Evolutionary conservation across 164 flowering plant genomes (phyloP), one percentile per base, ranked within the genome.

Genomic region (Aristolochia fimbriata): DNA sequence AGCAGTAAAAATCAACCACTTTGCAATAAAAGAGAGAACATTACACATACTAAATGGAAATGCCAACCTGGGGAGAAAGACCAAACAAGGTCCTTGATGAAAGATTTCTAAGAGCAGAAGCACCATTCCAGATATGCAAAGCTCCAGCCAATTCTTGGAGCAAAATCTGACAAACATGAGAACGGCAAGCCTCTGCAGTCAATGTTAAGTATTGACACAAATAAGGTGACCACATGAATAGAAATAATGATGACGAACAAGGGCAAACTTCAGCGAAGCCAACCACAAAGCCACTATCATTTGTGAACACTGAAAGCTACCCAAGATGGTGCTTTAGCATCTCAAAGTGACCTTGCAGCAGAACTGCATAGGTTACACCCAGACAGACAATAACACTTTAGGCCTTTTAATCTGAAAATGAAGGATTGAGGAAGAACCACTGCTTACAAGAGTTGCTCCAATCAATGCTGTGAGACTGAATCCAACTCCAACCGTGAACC

Each of bases 1-100:
- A 11, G 24, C 47, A 24, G 53, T 3, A 37, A 0, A 37, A 10
- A 37, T 27, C 5, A 37, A 37, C 7, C 10, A 37, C 43, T 37
- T 37, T 10, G 8, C 12, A 37, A 37, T 0, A 37, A 3, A 37
- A 3, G 0, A 37, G 8, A 37, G 9, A 37, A 10, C 43, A 37
- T 37, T 37, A 37, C 8, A 37, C 4, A 37, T 37, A 37, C 43
- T 37, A 37, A 37, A 37, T 37, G 43, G 43, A 37, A 63, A 20
- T 16, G 59, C 80, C 45, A 46, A 82, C 83, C 78, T 53, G 59
- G 27, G 84, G 78, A n/a, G 76, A 74, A 55, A 72, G 65, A 15
- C 85, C 76, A 63, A 77, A 77, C 49, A 78, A 15, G 1, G 74
- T 51, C 43, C 62, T 63, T 25, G 22, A 55, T 31, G 71, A 63